Evolutionary conservation across 2,329 filamentous ascomycete genomes (phyloP).

Genomic region (Hortaea sp.): DNA sequence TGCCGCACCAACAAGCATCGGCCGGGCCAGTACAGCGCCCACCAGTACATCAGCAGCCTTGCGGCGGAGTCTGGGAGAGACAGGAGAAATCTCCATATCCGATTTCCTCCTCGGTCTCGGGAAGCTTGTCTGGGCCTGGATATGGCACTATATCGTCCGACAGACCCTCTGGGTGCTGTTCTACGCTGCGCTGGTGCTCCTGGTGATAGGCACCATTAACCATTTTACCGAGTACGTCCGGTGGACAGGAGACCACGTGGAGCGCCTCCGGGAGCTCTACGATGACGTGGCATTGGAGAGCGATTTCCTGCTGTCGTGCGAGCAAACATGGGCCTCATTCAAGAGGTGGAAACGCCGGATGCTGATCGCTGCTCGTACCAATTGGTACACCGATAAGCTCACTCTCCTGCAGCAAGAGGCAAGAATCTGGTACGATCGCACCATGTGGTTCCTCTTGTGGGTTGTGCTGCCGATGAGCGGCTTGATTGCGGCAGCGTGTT

Average conservation of each 20-base stretch:
- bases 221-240: too few relatives aligned
- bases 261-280: neutral
- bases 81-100: too few relatives aligned
- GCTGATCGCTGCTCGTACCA: neutral
- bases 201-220: too few relatives aligned
- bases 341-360: neutral
- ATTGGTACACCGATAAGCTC: neutral
- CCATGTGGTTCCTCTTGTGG: neutral
- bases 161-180: neutral
- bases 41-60: neutral
- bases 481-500: neutral
- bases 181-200: too few relatives aligned
- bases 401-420: neutral
- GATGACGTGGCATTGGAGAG: conserved; percentile 1
- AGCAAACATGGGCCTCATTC: neutral
- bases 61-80: too few relatives aligned
- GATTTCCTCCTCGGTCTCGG: neutral
- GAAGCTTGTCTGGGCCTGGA: neutral
- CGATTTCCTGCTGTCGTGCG: neutral
- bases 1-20: neutral
- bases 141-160: neutral
- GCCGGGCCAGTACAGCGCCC: neutral
- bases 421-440: neutral
- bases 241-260: too few relatives aligned
- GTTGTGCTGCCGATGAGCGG: neutral